These are phyloP conservation scores for Podospora didyma DNA, from an alignment of 495 filamentous ascomycete genomes.

Conservation along the genomic window DNA sequence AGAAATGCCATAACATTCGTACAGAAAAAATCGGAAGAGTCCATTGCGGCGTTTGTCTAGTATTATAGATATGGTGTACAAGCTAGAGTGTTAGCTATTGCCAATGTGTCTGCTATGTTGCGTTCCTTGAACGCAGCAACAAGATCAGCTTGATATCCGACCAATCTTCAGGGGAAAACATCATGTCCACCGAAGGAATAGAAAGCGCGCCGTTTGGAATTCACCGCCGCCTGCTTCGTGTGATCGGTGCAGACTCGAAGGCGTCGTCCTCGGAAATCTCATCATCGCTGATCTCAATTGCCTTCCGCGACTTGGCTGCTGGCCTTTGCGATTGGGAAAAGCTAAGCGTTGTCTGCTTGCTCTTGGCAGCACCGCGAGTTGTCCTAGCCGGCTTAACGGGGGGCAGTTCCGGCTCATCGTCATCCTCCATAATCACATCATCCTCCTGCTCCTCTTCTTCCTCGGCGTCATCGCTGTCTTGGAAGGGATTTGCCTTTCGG, in stretches of 20 bases:
- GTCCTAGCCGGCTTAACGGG: constrained; percentile 39
- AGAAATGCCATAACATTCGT: too few species aligned
- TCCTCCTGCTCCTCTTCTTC: constrained; percentile 63
- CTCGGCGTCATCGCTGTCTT: constrained; percentile 60
- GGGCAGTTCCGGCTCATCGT: constrained; percentile 37
- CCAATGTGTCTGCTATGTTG: too few species aligned
- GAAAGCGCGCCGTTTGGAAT: too few species aligned
- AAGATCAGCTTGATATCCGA: too few species aligned
- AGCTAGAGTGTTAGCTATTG: too few species aligned
- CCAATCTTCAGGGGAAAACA: too few species aligned
- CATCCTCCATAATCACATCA: constrained; percentile 62
- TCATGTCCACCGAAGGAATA: too few species aligned
- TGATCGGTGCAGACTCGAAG: constrained; percentile 58
- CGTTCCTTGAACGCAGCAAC: too few species aligned
- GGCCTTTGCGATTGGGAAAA: constrained; percentile 61
- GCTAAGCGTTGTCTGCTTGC: constrained; percentile 65
- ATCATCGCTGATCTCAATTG: constrained; percentile 64
- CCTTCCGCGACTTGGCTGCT: constrained; percentile 40
- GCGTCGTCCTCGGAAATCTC: constrained; percentile 73
- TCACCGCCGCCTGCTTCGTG: constrained; percentile 22
- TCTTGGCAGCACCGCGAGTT: constrained; percentile 26
- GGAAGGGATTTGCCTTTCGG: constrained; percentile 50
- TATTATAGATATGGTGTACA: too few species aligned
- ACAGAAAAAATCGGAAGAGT: too few species aligned
- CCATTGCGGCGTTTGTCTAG: too few species aligned